Conservation (phyloP, 495 filamentous ascomycete species). For the Viridothelium virens region DNA sequence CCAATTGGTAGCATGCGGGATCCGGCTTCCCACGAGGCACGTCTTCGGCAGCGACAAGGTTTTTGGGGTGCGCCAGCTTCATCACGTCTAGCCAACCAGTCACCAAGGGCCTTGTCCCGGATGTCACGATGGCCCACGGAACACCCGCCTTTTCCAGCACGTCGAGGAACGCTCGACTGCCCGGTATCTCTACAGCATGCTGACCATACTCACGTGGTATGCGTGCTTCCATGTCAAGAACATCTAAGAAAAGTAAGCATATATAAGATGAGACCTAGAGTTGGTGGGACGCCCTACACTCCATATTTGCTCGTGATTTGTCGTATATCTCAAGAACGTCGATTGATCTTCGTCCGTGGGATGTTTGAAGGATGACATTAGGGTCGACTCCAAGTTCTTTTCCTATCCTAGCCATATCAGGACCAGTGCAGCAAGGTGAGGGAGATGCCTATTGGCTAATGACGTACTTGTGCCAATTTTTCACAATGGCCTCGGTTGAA, state of each 20-base stretch:
- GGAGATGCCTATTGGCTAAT: neutral
- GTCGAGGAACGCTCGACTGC: conserved; percentile 51
- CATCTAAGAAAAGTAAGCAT: conserved; percentile 47
- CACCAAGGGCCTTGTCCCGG: conserved; percentile 72
- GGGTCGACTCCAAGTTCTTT: conserved; percentile 76
- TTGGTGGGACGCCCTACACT: conserved; percentile 53
- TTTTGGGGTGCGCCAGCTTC: conserved; percentile 60
- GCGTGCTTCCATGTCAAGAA: conserved; percentile 65
- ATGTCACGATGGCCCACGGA: conserved; percentile 90
- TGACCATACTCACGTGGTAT: conserved; percentile 68
- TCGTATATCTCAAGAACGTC: conserved; percentile 69
- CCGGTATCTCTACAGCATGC: conserved; percentile 77
- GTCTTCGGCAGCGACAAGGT: conserved; percentile 78
- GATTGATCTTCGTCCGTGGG: conserved; percentile 79
- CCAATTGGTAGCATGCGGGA: conserved; percentile 75
- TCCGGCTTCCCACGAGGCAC: conserved; percentile 82
- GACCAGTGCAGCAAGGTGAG: conserved; percentile 17
- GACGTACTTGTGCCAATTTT: conserved; percentile 72
- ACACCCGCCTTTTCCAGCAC: conserved; percentile 49
- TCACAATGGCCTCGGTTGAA: conserved; percentile 74
- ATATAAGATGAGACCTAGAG: neutral
- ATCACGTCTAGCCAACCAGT: conserved; percentile 79
- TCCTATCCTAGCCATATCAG: conserved; percentile 52
- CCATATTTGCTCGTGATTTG: conserved; percentile 77
- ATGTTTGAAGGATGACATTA: conserved; percentile 72